A percentile compares a stretch with the other conserved stretches of the same genome.
These are phyloP conservation scores for Suillus tomentosus DNA, from an alignment of 768 basidiomycete genomes.

Conservation along the genomic window DNA sequence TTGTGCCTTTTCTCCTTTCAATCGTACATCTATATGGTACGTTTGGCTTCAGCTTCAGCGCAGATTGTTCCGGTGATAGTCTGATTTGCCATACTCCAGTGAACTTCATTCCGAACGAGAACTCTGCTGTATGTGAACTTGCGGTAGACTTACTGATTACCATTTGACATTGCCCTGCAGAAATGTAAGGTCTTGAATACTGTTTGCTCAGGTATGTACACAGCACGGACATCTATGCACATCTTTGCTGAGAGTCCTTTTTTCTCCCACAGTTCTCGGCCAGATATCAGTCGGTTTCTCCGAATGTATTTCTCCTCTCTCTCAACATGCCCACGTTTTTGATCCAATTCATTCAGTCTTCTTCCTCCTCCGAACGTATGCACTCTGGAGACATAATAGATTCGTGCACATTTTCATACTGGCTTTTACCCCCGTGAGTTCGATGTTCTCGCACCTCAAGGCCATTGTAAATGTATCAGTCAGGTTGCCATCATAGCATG, in stretches of 20 bases:
- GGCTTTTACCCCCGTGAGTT: neutral
- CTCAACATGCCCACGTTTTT: too few relatives aligned
- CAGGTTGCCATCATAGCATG: neutral
- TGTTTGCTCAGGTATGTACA: neutral
- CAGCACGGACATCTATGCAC: neutral
- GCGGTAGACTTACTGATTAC: neutral
- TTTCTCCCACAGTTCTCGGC: neutral
- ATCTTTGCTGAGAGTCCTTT: neutral
- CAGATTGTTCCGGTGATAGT: neutral
- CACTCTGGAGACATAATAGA: neutral
- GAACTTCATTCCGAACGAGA: neutral
- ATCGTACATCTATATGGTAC: neutral
- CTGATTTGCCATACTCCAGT: neutral
- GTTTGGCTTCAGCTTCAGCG: neutral
- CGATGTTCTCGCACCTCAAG: neutral
- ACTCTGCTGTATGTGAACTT: neutral
- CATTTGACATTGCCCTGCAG: neutral
- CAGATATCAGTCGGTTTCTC: neutral
- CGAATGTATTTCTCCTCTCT: neutral
- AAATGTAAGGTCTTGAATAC: neutral
- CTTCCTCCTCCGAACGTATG: slow-evolving; percentile 1
- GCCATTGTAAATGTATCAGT: neutral
- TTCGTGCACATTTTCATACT: too few relatives aligned
- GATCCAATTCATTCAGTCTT: neutral
- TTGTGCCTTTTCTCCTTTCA: neutral